A percentile compares a stretch with the other conserved stretches of the same genome.
Conservation (phyloP, 2,329 filamentous ascomycete genomes). For the Fusarium albosuccineum region DNA sequence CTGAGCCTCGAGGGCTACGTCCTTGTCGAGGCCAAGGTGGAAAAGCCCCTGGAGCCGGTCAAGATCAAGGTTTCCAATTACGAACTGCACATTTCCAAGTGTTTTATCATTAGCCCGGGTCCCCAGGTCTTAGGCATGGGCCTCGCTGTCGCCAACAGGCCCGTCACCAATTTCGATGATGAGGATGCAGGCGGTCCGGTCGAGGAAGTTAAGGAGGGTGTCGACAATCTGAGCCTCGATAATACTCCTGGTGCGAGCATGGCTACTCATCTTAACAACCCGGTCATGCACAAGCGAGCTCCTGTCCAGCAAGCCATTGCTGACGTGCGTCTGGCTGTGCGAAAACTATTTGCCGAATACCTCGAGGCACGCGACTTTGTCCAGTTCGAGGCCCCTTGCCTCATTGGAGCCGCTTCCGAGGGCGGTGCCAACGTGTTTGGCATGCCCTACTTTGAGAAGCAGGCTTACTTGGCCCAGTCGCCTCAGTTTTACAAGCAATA, state of each 20-base stretch:
- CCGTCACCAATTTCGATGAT: slow-evolving; percentile 71
- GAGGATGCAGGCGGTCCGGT: slow-evolving; percentile 60
- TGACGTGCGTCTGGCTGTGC: slow-evolving; percentile 67
- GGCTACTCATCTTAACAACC: slow-evolving; percentile 89
- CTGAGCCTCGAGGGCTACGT: slow-evolving; percentile 87
- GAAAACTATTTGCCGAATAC: slow-evolving; percentile 82
- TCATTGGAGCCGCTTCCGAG: slow-evolving; percentile 91
- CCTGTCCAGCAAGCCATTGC: slow-evolving; percentile 90
- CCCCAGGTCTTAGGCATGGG: slow-evolving; percentile 70
- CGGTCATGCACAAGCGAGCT: slow-evolving; percentile 90
- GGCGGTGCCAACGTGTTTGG: slow-evolving; percentile 93
- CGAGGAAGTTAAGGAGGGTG: slow-evolving; percentile 60
- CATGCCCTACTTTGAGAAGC: slow-evolving; percentile 88
- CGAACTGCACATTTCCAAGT: slow-evolving; percentile 90
- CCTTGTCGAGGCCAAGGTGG: slow-evolving; percentile 81
- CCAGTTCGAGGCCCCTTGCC: slow-evolving; percentile 88
- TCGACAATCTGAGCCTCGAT: slow-evolving; percentile 57
- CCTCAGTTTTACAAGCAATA: slow-evolving; percentile 92
- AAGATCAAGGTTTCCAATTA: slow-evolving; percentile 85
- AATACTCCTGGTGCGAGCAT: slow-evolving; percentile 80
- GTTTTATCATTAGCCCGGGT: slow-evolving; percentile 79
- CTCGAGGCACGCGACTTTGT: slow-evolving; percentile 81
- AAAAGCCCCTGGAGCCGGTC: slow-evolving; percentile 87
- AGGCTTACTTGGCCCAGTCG: slow-evolving; percentile 83
- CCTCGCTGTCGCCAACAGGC: slow-evolving; percentile 66